A percentile compares a stretch with the other conserved stretches of the same genome.
Conservation (phyloP, 306 rosid species). For the Coriaria nepalensis region DNA sequence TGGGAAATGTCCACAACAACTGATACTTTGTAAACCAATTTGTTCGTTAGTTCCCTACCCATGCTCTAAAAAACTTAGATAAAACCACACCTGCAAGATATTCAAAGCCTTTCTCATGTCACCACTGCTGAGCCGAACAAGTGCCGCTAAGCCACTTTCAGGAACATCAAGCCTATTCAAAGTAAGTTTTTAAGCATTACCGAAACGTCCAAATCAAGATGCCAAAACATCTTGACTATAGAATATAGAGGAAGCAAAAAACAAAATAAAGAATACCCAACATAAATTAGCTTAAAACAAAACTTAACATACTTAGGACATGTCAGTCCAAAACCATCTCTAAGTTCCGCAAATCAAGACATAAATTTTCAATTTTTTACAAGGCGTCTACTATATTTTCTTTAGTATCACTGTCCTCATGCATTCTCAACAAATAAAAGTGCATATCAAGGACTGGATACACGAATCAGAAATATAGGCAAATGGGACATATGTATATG, state of each 20-base stretch:
- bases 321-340: too few relatives aligned
- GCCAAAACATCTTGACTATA: background rate
- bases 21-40: too few relatives aligned
- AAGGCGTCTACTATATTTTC: too few relatives aligned
- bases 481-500: background rate
- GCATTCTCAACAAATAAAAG: too few relatives aligned
- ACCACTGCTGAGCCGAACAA: slow-evolving; percentile 82
- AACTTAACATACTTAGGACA: background rate
- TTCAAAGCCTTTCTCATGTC: slow-evolving; percentile 94
- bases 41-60: too few relatives aligned
- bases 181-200: slow-evolving; percentile 13
- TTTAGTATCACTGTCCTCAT: too few relatives aligned
- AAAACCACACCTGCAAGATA: slow-evolving; percentile 60
- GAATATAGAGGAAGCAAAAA: too few relatives aligned
- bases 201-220: background rate
- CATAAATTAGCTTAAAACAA: background rate
- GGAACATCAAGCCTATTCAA: slow-evolving; percentile 64
- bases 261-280: background rate
- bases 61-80: background rate
- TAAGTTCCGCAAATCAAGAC: too few relatives aligned
- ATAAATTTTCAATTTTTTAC: too few relatives aligned
- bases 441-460: too few relatives aligned
- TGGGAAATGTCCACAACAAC: too few relatives aligned
- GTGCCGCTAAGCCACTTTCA: slow-evolving; percentile 59
- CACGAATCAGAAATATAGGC: background rate